Conservation (phyloP, 768 basidiomycete species). For the Boletus coccyginus region DNA sequence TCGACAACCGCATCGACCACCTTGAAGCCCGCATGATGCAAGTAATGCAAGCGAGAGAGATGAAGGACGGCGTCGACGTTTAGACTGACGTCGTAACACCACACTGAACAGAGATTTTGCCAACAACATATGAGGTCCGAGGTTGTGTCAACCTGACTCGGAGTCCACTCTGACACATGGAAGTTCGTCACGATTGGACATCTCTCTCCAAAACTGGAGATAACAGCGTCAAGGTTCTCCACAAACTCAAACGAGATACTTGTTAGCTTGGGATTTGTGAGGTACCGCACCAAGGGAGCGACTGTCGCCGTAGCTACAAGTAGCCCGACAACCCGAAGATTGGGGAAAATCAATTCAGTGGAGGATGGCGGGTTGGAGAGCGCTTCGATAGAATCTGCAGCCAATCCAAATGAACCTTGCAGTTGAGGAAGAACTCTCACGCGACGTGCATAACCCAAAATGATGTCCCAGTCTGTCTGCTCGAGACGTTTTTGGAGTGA, state of each 20-base stretch:
- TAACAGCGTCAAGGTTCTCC: neutral
- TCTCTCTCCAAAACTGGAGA: neutral
- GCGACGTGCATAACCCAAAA: conserved; percentile 10
- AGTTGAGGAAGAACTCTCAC: conserved; percentile 2
- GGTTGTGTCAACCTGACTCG: neutral
- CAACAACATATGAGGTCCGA: conserved; percentile 9
- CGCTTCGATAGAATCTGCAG: neutral
- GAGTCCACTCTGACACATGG: neutral
- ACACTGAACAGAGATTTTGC: neutral
- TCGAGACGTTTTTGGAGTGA: neutral
- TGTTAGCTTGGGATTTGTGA: neutral
- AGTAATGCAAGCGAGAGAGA: neutral
- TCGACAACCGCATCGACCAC: neutral
- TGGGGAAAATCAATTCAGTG: conserved; percentile 6
- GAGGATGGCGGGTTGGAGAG: conserved; percentile 1
- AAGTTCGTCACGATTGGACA: conserved; percentile 3
- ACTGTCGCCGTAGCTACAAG: neutral
- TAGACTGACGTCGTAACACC: neutral
- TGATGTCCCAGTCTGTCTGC: conserved; percentile 3
- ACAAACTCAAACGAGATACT: neutral
- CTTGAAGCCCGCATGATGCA: neutral
- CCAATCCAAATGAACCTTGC: neutral
- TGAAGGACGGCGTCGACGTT: neutral
- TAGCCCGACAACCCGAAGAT: conserved; percentile 2
- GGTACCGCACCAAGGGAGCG: conserved; percentile 7